phyloP scores from a whole-genome alignment of 352 stramenopile species.

The Phytophthora sansomeana region DNA sequence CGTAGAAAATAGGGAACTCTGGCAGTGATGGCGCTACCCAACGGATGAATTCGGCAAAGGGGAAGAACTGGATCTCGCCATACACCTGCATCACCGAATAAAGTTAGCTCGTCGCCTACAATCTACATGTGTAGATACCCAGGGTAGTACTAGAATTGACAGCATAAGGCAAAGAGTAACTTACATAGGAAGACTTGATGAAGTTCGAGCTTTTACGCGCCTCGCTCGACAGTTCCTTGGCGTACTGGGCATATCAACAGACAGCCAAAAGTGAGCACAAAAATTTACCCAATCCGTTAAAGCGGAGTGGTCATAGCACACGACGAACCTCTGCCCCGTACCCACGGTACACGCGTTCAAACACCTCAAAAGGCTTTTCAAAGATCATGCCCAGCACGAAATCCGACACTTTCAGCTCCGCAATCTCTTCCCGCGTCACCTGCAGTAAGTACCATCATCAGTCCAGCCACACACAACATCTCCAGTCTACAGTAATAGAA shows the following conservation, averaged over 20 bases:
- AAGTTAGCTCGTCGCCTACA: not conserved
- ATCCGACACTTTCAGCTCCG: slow-evolving; percentile 77
- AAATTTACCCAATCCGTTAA: not conserved
- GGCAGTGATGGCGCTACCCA: slow-evolving; percentile 69
- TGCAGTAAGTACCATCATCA: slow-evolving; percentile 14
- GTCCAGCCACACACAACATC: not conserved
- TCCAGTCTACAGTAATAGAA: not conserved
- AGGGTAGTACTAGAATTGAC: not conserved
- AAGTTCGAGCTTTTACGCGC: slow-evolving; percentile 80
- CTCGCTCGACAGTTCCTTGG: slow-evolving; percentile 83
- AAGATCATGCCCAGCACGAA: slow-evolving; percentile 87
- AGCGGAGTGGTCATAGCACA: not conserved
- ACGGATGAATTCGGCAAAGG: slow-evolving; percentile 78
- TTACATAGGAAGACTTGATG: slow-evolving; percentile 83
- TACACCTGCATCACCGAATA: slow-evolving; percentile 64
- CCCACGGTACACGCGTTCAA: slow-evolving; percentile 69
- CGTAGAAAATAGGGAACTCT: slow-evolving; percentile 83
- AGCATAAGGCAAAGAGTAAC: slow-evolving; percentile 3
- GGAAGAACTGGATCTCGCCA: slow-evolving; percentile 87
- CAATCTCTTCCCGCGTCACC: slow-evolving; percentile 72
- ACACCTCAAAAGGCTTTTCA: slow-evolving; percentile 70
- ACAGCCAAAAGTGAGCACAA: not conserved
- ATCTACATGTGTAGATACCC: no score
- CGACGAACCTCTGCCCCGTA: slow-evolving; percentile 65
- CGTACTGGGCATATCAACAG: slow-evolving; percentile 54